Conservation (phyloP, 345 rosid species). For the Iberis pinnata region DNA sequence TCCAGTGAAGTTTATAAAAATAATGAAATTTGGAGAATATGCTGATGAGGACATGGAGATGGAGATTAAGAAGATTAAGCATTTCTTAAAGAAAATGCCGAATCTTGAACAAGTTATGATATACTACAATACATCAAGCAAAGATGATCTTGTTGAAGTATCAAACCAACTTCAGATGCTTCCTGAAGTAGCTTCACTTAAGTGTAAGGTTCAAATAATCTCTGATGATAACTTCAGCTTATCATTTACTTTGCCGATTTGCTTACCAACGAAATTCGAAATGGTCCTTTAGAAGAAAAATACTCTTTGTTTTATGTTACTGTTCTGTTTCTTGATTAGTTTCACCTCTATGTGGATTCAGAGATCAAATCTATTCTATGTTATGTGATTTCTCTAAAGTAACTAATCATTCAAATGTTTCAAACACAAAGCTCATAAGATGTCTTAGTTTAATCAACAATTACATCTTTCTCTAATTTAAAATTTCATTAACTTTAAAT, state of each 20-base stretch:
- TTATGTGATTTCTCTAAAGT: too few relatives aligned
- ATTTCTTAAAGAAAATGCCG: constrained; percentile 9
- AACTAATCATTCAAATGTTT: too few relatives aligned
- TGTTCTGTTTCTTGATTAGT: too few relatives aligned
- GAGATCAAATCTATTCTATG: too few relatives aligned
- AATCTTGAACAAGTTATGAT: constrained; percentile 15
- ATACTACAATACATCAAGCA: constrained; percentile 4
- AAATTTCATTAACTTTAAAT: too few relatives aligned
- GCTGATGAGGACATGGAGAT: background rate
- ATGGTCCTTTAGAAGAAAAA: background rate
- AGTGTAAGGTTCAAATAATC: constrained; percentile 21
- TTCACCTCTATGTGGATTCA: too few relatives aligned
- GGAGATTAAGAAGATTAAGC: constrained; percentile 13
- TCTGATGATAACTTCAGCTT: constrained; percentile 15
- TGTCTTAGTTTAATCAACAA: too few relatives aligned
- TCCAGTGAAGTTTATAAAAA: constrained; percentile 24
- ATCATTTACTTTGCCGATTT: too few relatives aligned
- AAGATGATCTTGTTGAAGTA: constrained; percentile 9
- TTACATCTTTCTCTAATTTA: too few relatives aligned
- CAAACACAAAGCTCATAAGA: too few relatives aligned
- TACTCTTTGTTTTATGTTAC: too few relatives aligned
- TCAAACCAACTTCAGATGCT: constrained; percentile 11
- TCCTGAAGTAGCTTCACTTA: constrained; percentile 14
- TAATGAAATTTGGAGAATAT: constrained; percentile 19
- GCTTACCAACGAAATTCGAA: background rate